phyloP scores from a whole-genome alignment of 1,284 basidiomycete genomes.

The Marasmius sp. region DNA sequence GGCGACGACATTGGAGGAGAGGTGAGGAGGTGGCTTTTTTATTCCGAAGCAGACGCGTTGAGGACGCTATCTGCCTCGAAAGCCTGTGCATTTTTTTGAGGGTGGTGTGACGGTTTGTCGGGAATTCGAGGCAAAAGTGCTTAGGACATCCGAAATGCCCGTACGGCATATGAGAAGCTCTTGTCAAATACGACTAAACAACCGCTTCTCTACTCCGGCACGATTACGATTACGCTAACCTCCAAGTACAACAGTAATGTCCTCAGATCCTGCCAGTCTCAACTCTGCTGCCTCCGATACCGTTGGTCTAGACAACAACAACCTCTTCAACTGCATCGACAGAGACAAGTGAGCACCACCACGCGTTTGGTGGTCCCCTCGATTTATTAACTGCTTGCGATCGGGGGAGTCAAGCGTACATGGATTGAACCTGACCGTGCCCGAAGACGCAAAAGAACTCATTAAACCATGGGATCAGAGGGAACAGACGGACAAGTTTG shows the following conservation, averaged over 20 bases:
- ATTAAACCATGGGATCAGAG: constrained; percentile 82
- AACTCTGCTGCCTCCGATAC: constrained; percentile 4
- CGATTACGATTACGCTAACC: not conserved
- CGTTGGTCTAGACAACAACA: constrained; percentile 46
- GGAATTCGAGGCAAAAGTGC: not conserved
- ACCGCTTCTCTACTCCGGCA: not conserved
- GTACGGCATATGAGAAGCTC: not conserved
- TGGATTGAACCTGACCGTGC: constrained; percentile 73
- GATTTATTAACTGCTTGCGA: constrained; percentile 7
- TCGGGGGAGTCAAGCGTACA: constrained; percentile 60
- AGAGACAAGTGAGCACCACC: constrained; percentile 62
- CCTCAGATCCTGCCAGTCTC: not conserved
- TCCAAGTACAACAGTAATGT: not conserved
- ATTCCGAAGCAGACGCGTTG: constrained; percentile 8
- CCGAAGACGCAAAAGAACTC: constrained; percentile 70
- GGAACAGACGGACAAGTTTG: constrained; percentile 62
- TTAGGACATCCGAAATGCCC: not conserved
- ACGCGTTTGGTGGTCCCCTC: not conserved
- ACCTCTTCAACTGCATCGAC: constrained; percentile 65
- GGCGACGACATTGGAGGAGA: not conserved
- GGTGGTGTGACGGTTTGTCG: not conserved
- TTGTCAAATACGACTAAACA: not conserved
- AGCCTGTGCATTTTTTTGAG: constrained; percentile 14
- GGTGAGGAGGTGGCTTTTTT: constrained; percentile 1
- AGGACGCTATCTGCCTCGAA: constrained; percentile 11